Percentiles rank a stretch among this genome's conserved stretches.
These are phyloP conservation scores for Tuber indicum DNA, from an alignment of 495 filamentous ascomycete species.

Conservation along the genomic window DNA sequence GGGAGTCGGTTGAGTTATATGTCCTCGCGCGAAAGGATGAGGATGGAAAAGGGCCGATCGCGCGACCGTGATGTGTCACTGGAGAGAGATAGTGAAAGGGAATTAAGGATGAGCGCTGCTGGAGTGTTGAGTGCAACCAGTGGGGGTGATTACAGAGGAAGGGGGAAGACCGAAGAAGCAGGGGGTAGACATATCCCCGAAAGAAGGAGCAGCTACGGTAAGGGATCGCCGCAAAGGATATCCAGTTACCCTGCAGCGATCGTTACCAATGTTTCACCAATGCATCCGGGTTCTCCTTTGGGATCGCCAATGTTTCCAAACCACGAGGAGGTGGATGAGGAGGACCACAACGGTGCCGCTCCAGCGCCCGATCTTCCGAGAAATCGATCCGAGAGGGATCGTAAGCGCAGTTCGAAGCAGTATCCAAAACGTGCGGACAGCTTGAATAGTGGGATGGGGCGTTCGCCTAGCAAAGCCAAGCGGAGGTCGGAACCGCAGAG, in stretches of 20 bases:
- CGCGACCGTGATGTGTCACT: neutral
- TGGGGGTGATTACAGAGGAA: slow-evolving; percentile 23
- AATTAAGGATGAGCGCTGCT: slow-evolving; percentile 35
- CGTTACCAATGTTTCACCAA: slow-evolving; percentile 16
- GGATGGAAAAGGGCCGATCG: slow-evolving; percentile 26
- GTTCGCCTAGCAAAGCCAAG: slow-evolving; percentile 33
- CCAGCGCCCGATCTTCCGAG: slow-evolving; percentile 38
- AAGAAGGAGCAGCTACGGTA: slow-evolving; percentile 36
- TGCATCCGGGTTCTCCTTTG: slow-evolving; percentile 23
- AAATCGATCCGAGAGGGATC: slow-evolving; percentile 30
- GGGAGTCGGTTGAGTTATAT: slow-evolving; percentile 32
- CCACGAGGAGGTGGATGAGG: slow-evolving; percentile 29
- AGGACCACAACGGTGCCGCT: slow-evolving; percentile 25
- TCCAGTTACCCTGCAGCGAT: slow-evolving; percentile 24
- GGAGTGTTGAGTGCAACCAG: slow-evolving; percentile 26
- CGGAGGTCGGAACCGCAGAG: slow-evolving; percentile 46
- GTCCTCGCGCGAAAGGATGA: slow-evolving; percentile 38
- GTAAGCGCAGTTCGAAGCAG: slow-evolving; percentile 26
- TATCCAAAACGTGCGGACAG: slow-evolving; percentile 33
- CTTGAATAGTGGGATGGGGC: slow-evolving; percentile 16
- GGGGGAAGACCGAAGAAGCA: slow-evolving; percentile 25
- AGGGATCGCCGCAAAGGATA: slow-evolving; percentile 29
- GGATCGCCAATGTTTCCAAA: slow-evolving; percentile 33
- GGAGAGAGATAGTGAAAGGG: slow-evolving; percentile 25
- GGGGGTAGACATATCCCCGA: slow-evolving; percentile 34